Conservation (phyloP, 345 rosid species). For the Rhodamnia rubescens region DNA sequence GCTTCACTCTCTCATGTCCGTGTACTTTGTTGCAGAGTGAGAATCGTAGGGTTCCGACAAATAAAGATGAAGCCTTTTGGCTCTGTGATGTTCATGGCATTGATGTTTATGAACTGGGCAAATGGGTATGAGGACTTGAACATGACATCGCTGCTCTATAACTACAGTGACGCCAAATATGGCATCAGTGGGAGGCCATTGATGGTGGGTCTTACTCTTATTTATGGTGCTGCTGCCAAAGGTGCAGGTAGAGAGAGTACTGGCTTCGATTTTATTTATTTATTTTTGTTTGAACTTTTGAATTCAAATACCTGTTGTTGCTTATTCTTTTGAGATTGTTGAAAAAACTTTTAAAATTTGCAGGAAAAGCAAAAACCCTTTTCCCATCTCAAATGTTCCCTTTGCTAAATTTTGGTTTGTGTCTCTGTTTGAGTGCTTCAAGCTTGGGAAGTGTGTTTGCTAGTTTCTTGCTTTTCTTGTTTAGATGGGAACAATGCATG, state of each 20-base stretch:
- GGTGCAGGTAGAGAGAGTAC: conserved; percentile 14
- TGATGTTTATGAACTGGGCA: conserved; percentile 4
- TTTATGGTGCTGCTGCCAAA: conserved; percentile 21
- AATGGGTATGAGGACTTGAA: conserved; percentile 6
- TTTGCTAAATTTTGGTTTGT: background rate
- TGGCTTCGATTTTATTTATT: background rate
- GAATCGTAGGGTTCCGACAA: background rate
- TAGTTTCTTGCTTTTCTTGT: background rate
- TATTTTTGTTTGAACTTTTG: background rate
- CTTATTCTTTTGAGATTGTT: background rate
- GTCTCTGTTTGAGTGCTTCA: background rate
- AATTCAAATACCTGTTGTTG: background rate
- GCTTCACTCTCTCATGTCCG: background rate
- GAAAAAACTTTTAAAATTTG: background rate
- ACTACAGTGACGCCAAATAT: background rate
- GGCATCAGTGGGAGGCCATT: conserved; percentile 5
- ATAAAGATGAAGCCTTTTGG: background rate
- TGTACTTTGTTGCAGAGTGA: background rate
- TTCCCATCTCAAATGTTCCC: background rate
- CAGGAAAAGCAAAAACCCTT: background rate
- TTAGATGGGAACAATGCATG: background rate
- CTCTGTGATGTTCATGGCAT: background rate
- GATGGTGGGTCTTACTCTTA: conserved; percentile 17
- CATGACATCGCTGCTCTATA: conserved; percentile 1
- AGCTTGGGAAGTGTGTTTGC: background rate